Conservation (phyloP, 768 basidiomycete genomes). For the Mycena metata region DNA sequence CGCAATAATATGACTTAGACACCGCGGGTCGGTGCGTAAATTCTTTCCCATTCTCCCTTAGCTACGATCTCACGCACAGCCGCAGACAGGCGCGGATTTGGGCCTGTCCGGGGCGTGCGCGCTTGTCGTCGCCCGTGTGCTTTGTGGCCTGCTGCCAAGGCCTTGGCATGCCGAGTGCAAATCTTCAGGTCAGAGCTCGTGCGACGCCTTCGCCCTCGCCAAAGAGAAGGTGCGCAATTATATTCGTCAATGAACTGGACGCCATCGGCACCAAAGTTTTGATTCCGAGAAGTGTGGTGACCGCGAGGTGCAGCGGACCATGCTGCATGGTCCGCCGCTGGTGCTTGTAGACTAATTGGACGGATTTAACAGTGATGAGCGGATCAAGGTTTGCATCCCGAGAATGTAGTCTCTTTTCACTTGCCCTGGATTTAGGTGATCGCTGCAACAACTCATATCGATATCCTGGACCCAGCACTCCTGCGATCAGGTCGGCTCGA, state of each 20-base stretch:
- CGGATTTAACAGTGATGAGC: constrained; percentile 95
- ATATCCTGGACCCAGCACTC: constrained; percentile 98
- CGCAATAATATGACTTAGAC: too few species aligned
- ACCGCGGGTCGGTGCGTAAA: too few species aligned
- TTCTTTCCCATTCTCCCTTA: too few species aligned
- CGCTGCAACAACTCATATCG: constrained; percentile 98
- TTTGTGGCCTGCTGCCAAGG: too few species aligned
- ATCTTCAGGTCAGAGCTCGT: too few species aligned
- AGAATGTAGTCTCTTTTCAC: constrained; percentile 11
- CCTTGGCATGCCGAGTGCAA: too few species aligned
- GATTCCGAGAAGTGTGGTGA: constrained; percentile 99
- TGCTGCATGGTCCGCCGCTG: too few species aligned
- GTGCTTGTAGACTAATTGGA: constrained; percentile 98
- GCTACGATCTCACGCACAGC: too few species aligned
- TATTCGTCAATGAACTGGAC: constrained; percentile 98
- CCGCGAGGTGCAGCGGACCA: constrained; percentile 99
- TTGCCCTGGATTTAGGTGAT: constrained; percentile 76
- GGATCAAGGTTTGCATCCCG: constrained; percentile 84
- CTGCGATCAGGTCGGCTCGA: constrained; percentile 98
- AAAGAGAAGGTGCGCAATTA: constrained; percentile 99
- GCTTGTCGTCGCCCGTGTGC: too few species aligned
- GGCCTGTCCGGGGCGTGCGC: too few species aligned
- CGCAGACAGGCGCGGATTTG: too few species aligned
- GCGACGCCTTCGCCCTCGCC: constrained; percentile 97
- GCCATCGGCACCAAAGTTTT: constrained; percentile 99